These are phyloP conservation scores for Silene uniflora DNA, from an alignment of 148 eudicot species.

Conservation along the genomic window DNA sequence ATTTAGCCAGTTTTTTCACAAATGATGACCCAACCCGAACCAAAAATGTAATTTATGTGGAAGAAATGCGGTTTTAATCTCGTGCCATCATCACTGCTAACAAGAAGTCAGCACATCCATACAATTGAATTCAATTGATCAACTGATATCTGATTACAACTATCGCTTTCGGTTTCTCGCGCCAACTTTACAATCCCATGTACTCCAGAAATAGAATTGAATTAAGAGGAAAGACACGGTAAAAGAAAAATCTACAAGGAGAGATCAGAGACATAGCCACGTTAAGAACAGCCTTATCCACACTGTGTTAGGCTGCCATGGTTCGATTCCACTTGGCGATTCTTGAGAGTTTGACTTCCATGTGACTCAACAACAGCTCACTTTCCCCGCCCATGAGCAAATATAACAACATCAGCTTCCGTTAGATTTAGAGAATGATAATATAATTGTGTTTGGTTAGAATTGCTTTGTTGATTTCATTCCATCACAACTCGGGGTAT, in stretches of 20 bases:
- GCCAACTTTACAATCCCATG: slow-evolving; percentile 31
- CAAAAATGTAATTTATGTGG: too few relatives aligned
- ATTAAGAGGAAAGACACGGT: slow-evolving; percentile 3
- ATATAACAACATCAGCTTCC: slow-evolving; percentile 31
- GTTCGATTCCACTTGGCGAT: too few relatives aligned
- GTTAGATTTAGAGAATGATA: too few relatives aligned
- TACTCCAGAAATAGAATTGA: slow-evolving; percentile 20
- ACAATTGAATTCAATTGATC: slow-evolving; percentile 6
- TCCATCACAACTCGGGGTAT: too few relatives aligned
- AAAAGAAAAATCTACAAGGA: slow-evolving; percentile 16
- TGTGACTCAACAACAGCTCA: slow-evolving; percentile 33
- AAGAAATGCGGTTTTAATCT: too few relatives aligned
- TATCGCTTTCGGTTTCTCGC: background rate
- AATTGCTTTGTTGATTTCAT: too few relatives aligned
- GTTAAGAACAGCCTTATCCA: slow-evolving; percentile 23
- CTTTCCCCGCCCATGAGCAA: slow-evolving; percentile 28
- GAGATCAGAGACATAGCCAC: background rate
- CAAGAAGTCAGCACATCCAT: too few relatives aligned
- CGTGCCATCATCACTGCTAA: too few relatives aligned
- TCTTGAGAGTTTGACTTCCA: too few relatives aligned
- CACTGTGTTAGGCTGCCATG: slow-evolving; percentile 7
- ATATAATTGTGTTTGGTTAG: too few relatives aligned
- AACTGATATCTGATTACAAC: background rate
- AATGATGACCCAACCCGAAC: too few relatives aligned
- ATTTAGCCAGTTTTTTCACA: too few relatives aligned